Base-by-base conservation (phyloP, 257 asterid species). In the Scutellaria galericulata region DNA sequence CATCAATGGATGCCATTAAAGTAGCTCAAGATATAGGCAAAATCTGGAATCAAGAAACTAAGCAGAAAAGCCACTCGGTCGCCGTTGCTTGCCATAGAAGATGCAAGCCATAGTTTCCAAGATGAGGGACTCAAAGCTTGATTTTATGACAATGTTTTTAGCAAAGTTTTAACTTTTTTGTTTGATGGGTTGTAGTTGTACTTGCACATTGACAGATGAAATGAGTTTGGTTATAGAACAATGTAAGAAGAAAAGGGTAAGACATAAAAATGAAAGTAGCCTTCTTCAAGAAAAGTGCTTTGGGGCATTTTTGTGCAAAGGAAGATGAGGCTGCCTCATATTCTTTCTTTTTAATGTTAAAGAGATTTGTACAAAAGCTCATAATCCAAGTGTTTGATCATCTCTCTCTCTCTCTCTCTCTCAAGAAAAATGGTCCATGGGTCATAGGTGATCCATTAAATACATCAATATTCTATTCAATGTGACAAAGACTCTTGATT, bases 1-100 rank as follows among this genome's bases (percentile, higher is more conserved):
- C 98, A 45, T 82, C 96, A 13, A 4, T 79, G 11, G 97, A 93
- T 71, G 97, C 98, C 44, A 61, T 84, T 18, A 84, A 75, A 83
- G 90, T 93, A 20, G 88, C 98, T 47, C 81, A 83, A 77, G 97
- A 91, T 53, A 91, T 93, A 56, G 90, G 87, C 7, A 72, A 86
- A 72, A 81, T 89, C 7, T 93, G 98, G 98, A 89, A 82, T 68
- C 82, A 79, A 53, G 97, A 91, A 80, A 78, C 86, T 3, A 84
- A 81, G 68, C 98, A 82, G 62, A 89, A 79, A 66, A 79, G 42
- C 65, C 90, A 77, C 50, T 72, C 88, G 14, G 89, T 86, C 44
- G 64, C 79, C 10, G 84, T 86, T 7, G 71, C 82, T 55, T 80
- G 86, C 72, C 79, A 76, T 52, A 59, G 75, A 65, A 88, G 80